Evolutionary conservation across 257 asterid species (phyloP).

Genomic region (Solanum paucissectum): DNA sequence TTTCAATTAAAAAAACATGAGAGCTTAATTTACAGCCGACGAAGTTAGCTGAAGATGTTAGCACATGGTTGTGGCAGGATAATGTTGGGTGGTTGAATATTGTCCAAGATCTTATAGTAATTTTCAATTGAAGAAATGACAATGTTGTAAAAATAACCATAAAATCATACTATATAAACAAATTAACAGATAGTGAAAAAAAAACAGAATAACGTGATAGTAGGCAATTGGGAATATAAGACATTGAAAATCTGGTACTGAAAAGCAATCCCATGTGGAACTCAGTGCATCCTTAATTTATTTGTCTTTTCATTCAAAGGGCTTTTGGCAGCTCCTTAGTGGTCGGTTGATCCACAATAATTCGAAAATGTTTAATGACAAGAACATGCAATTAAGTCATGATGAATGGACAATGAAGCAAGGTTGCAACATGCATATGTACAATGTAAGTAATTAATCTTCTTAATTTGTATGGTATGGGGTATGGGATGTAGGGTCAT

Average conservation of each 20-base stretch:
- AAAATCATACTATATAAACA: neutral
- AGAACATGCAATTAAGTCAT: neutral
- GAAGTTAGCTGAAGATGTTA: neutral
- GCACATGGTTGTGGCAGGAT: conserved; percentile 1
- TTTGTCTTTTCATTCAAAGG: neutral
- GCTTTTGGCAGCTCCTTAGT: neutral
- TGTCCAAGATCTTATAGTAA: neutral
- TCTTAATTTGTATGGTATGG: neutral
- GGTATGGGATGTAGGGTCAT: neutral
- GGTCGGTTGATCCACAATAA: neutral
- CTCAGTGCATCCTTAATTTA: neutral
- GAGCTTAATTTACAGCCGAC: neutral
- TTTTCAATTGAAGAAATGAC: neutral
- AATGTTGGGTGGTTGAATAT: neutral
- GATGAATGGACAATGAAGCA: neutral
- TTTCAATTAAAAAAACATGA: neutral
- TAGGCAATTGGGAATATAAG: neutral
- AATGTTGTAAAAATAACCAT: neutral
- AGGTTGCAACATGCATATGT: neutral
- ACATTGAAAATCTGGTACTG: neutral
- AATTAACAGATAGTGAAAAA: neutral
- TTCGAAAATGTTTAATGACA: neutral
- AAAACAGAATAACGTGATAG: neutral
- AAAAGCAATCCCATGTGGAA: neutral
- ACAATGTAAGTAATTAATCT: neutral